These are phyloP conservation scores for Eimeria acervulina DNA, from an alignment of 169 alveolate genomes.

Conservation along the genomic window DNA sequence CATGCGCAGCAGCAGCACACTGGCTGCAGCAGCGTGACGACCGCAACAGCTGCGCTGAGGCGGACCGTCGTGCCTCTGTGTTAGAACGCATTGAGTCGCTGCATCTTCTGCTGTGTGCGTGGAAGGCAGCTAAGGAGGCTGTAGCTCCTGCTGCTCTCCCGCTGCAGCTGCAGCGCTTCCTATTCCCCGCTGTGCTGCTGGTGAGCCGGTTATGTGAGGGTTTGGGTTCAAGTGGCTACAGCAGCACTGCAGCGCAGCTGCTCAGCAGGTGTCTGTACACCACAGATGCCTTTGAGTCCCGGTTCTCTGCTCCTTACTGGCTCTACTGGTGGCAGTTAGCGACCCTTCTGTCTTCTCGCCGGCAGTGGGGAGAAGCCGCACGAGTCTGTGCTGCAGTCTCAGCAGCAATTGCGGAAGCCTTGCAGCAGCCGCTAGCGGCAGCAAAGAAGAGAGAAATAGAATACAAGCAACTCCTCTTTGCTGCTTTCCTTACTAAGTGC, in stretches of 20 bases:
- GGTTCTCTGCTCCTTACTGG: conserved; percentile 27
- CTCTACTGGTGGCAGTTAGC: conserved; percentile 65
- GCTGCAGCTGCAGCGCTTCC: neutral
- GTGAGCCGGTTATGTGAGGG: conserved; percentile 8
- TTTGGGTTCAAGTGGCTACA: conserved; percentile 28
- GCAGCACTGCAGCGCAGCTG: conserved; percentile 26
- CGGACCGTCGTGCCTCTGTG: conserved; percentile 19
- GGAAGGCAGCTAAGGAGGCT: neutral
- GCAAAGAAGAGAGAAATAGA: neutral
- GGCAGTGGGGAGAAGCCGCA: conserved; percentile 22
- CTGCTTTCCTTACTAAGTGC: conserved; percentile 45
- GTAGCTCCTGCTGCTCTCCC: neutral
- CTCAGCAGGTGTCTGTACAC: conserved; percentile 42
- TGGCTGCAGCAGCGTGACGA: conserved; percentile 7
- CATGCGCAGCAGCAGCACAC: conserved; percentile 47
- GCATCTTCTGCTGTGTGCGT: neutral
- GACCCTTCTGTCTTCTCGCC: neutral
- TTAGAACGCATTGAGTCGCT: conserved; percentile 10
- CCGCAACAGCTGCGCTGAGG: conserved; percentile 11
- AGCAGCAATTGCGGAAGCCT: conserved; percentile 21
- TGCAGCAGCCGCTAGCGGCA: neutral
- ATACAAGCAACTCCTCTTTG: conserved; percentile 44
- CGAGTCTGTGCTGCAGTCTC: conserved; percentile 38
- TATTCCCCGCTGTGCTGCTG: conserved; percentile 12
- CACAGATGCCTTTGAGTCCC: neutral